These are phyloP conservation scores for Pogostemon cablin DNA, from an alignment of 257 asterid genomes.

Conservation along the genomic window DNA sequence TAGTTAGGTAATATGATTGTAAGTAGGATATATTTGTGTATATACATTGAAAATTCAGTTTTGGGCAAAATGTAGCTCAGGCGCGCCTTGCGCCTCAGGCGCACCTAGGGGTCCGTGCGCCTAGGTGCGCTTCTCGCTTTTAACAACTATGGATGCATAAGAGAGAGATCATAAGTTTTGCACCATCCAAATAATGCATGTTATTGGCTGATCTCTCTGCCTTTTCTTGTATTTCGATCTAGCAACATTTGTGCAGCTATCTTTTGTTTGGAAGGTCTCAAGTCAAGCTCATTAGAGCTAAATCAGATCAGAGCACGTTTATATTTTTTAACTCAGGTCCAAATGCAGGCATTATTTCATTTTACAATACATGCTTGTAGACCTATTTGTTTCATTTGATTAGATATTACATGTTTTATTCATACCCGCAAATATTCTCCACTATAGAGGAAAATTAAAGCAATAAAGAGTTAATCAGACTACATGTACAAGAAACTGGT, in stretches of 20 bases:
- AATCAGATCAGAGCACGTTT: neutral
- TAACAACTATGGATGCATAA: neutral
- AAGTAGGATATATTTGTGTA: no score
- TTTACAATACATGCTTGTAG: neutral
- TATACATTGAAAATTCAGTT: no score
- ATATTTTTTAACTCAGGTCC: neutral
- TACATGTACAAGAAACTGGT: constrained; percentile 19
- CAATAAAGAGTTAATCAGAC: constrained; percentile 20
- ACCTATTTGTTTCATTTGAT: neutral
- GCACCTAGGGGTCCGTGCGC: no score
- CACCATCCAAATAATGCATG: constrained; percentile 13
- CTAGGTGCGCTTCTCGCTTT: no score
- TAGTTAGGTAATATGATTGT: no score
- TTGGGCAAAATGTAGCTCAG: no score
- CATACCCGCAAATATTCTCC: neutral
- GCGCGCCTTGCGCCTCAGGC: no score
- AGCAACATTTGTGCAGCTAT: constrained; percentile 9
- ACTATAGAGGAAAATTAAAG: neutral
- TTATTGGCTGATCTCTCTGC: neutral
- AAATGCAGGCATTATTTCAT: neutral
- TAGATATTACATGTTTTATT: neutral
- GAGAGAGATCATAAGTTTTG: neutral
- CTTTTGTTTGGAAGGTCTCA: neutral
- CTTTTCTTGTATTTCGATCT: neutral
- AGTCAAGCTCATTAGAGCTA: constrained; percentile 14